These are phyloP conservation scores for Globisporangium yorkense DNA, from an alignment of 352 stramenopile genomes.

Conservation along the genomic window DNA sequence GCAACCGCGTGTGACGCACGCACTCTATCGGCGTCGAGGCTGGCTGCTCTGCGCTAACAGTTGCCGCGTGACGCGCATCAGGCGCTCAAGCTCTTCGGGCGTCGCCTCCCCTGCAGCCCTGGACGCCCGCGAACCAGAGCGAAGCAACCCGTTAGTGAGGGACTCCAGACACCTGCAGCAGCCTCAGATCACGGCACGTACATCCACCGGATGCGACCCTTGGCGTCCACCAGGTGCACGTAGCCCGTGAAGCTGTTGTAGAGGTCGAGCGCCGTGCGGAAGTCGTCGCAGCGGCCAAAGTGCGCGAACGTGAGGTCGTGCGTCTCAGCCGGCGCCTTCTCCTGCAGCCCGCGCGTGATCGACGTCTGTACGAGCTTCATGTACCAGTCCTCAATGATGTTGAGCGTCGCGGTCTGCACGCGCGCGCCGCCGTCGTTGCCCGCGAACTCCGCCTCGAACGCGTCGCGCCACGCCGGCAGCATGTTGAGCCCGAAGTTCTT, in stretches of 20 bases:
- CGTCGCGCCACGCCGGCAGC: slow-evolving; percentile 67
- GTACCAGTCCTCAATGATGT: slow-evolving; percentile 88
- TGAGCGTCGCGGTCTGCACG: slow-evolving; percentile 67
- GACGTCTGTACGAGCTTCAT: slow-evolving; percentile 75
- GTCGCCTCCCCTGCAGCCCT: slow-evolving; percentile 64
- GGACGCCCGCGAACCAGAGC: neutral
- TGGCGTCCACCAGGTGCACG: slow-evolving; percentile 70
- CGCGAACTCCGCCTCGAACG: slow-evolving; percentile 46
- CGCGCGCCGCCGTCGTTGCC: slow-evolving; percentile 9
- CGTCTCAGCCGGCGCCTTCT: slow-evolving; percentile 37
- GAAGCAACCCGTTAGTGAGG: neutral
- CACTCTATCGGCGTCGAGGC: slow-evolving; percentile 21
- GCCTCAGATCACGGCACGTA: slow-evolving; percentile 23
- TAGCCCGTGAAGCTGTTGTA: slow-evolving; percentile 88
- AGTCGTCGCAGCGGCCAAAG: slow-evolving; percentile 78
- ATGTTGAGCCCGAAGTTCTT: slow-evolving; percentile 85
- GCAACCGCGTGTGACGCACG: neutral
- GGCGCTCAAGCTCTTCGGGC: slow-evolving; percentile 45
- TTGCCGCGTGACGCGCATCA: slow-evolving; percentile 55
- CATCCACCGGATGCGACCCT: slow-evolving; percentile 83
- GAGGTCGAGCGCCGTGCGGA: slow-evolving; percentile 71
- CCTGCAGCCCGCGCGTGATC: slow-evolving; percentile 55
- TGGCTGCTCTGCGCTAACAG: slow-evolving; percentile 47
- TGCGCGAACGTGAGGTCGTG: slow-evolving; percentile 55
- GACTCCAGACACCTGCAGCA: neutral